Evolutionary conservation across 768 basidiomycete species (phyloP).

Genomic region (Suillus brevipes): DNA sequence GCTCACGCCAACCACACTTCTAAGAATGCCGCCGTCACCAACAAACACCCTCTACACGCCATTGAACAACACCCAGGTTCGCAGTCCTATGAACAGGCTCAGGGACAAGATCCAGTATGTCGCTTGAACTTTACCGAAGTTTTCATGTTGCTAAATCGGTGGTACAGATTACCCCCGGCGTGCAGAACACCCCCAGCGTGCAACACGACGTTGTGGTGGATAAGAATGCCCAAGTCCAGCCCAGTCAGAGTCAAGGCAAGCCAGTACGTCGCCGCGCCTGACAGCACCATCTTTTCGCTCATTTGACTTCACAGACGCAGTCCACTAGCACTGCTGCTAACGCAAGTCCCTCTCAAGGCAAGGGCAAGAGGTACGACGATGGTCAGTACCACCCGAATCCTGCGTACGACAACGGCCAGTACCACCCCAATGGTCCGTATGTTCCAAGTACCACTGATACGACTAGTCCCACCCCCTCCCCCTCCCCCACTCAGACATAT

Average conservation of each 20-base stretch:
- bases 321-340: not conserved
- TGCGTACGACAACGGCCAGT: slow-evolving; percentile 20
- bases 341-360: not conserved
- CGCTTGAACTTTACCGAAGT: not conserved
- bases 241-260: not conserved
- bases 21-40: not conserved
- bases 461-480: not conserved
- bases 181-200: not conserved
- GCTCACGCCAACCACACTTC: not conserved
- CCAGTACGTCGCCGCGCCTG: not conserved
- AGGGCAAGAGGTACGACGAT: slow-evolving; percentile 15
- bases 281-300: not conserved
- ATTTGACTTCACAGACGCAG: not conserved
- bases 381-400: slow-evolving; percentile 11
- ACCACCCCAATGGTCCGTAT: slow-evolving; percentile 21
- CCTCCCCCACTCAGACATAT: not conserved
- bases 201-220: not conserved
- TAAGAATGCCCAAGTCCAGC: not conserved
- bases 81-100: not conserved
- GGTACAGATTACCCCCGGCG: not conserved
- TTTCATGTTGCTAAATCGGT: not conserved
- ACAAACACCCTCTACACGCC: not conserved
- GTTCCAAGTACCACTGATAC: not conserved
- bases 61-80: not conserved
- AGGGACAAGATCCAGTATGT: slow-evolving; percentile 2